Base-by-base conservation (phyloP, 1,284 basidiomycete species). In the Apiotrichum sp. region DNA sequence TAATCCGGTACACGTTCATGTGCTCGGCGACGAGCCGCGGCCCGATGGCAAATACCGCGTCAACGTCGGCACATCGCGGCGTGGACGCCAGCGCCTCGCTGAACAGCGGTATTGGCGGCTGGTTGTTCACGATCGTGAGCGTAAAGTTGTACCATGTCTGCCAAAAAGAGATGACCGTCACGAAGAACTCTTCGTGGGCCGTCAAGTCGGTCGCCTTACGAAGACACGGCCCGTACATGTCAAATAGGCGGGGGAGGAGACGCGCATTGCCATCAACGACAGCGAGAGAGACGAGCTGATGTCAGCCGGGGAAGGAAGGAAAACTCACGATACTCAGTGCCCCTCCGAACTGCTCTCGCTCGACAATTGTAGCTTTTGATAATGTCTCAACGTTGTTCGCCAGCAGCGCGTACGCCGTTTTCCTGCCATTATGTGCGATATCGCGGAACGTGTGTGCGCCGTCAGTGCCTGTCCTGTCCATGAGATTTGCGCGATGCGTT, bases 401-500 rank as follows among this genome's bases (percentile, higher is more conserved):
- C 6, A 60, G 50, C n/a, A 52, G 29, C 4, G 39, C 35, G 42
- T 60, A 60, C 4, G 58, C 58, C 11, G 34, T 34, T 36, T 54
- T 56, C 6, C 58, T 43, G 9, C 44, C 36, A 14, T n/a, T 33
- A 16, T 60, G 55, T 3, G 58, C 55, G 33, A 56, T 50, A 14
- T 44, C 47, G 8, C 58, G 38, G 48, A 56, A 56, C 10, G 40
- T 29, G 1, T 46, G 14, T 9, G 58, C 42, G 7, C 48, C 55
- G 14, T 47, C 52, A 0, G 51, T 51, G 1, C 49, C 51, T 1
- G 57, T 58, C 36, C 57, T 42, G 46, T 60, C 58, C 58, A 57
- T 60, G 11, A 60, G 50, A 34, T 60, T 60, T 8, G 58, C 58
- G 13, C 58, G 52, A 41, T 60, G 52, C 13, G 58, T 60, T 2